Evolutionary conservation across 495 filamentous ascomycete species (phyloP).

Genomic region (Penicillium riverlandense): DNA sequence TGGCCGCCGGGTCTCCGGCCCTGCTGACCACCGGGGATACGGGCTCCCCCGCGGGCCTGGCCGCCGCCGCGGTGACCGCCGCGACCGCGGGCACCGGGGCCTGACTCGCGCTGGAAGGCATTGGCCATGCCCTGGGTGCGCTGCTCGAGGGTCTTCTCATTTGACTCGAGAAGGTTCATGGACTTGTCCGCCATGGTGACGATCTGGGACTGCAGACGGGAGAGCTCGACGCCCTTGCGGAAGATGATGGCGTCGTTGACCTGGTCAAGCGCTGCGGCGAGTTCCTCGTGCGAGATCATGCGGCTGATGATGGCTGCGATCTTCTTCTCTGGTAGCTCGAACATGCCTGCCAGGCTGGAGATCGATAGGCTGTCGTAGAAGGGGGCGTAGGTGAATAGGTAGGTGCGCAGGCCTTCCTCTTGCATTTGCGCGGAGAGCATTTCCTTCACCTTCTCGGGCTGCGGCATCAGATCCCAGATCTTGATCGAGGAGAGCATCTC

Average conservation of each 20-base stretch:
- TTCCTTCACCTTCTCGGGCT: slow-evolving; percentile 82
- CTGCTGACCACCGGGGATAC: slow-evolving; percentile 41
- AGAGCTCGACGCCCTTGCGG: slow-evolving; percentile 98
- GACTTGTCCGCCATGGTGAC: slow-evolving; percentile 94
- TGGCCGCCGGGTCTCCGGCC: slow-evolving; percentile 49
- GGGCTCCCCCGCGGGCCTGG: slow-evolving; percentile 59
- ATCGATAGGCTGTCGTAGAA: slow-evolving; percentile 97
- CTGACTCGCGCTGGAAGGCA: slow-evolving; percentile 85
- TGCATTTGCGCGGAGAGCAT: slow-evolving; percentile 98
- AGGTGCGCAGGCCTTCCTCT: slow-evolving; percentile 94
- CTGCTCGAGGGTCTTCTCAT: slow-evolving; percentile 94
- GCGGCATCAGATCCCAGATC: slow-evolving; percentile 94
- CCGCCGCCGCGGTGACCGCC: slow-evolving; percentile 54
- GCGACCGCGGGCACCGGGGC: slow-evolving; percentile 67
- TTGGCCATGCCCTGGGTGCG: slow-evolving; percentile 92
- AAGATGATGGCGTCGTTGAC: slow-evolving; percentile 97
- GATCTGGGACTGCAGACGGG: slow-evolving; percentile 88
- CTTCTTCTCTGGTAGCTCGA: slow-evolving; percentile 85
- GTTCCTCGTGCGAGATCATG: slow-evolving; percentile 99
- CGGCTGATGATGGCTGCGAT: slow-evolving; percentile 92
- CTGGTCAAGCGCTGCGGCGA: slow-evolving; percentile 93
- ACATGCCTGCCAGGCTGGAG: slow-evolving; percentile 81
- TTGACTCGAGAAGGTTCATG: slow-evolving; percentile 87
- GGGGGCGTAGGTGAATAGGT: slow-evolving; percentile 98
- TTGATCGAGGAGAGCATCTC: slow-evolving; percentile 93